Base-by-base conservation (phyloP, 75 land plant genomes). In the Sequoiadendron giganteum region DNA sequence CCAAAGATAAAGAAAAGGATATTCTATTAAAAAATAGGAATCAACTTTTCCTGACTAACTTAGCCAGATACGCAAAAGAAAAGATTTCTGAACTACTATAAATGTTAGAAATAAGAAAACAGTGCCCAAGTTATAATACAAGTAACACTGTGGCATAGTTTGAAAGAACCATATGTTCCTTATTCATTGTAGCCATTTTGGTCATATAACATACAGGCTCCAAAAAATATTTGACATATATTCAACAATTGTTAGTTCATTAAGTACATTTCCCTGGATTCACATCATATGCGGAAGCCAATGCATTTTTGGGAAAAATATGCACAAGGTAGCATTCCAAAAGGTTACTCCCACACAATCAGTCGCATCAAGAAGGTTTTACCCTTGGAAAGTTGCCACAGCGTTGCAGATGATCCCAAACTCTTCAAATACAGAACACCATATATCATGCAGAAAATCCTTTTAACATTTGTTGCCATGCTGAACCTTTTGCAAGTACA, bases 241-340 rank as follows among this genome's bases (percentile, higher is more conserved):
- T 82, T 42, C 83, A 81, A 81, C 47, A 81, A 81, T 81, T 81
- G 83, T 19, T 45, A 25, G 48, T 47, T 82, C 49, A 28, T 45
- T 11, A 28, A 82, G 49, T 47, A 82, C 84, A 82, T 82, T 82
- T 11, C 84, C 48, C 28, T 82, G 84, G 54, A 82, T 28, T 45
- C 47, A 82, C 47, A n/a, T 82, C 10, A 40, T 21, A 42, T 79
- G 81, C 43, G 39, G 10, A 78, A 40, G 30, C 32, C 84, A 45
- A 43, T 45, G 45, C 84, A 45, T 13, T 45, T 45, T 81, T 40
- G 15, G 30, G 32, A 82, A 45, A 47, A 47, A 82, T 47, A 5
- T 82, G 83, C 30, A 40, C 49, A 25, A 45, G n/a, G 40, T 82
- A 11, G 84, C 14, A 47, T 28, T 82, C 32, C 84, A 82, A 47